Percentiles rank a stretch among this genome's conserved stretches.
phyloP scores from a whole-genome alignment of 2,329 filamentous ascomycete genomes.

The Ophiostoma fasciatum region DNA sequence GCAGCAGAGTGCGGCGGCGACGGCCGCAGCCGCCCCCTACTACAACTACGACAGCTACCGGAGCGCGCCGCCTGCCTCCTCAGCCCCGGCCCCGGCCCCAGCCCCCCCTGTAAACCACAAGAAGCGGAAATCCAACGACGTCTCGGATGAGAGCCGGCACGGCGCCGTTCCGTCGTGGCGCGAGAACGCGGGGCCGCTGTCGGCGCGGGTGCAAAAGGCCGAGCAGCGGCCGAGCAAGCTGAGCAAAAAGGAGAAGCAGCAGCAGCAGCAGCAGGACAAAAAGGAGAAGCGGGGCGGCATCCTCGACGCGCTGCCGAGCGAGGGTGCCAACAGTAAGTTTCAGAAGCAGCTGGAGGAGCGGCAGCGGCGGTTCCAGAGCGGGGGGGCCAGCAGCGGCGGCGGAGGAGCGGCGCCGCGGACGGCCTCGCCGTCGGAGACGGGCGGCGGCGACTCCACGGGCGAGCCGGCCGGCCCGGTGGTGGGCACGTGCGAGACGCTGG shows the following conservation, averaged over 20 bases:
- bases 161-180: constrained; percentile 55
- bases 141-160: constrained; percentile 28
- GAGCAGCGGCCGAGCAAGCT: constrained; percentile 10
- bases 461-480: constrained; percentile 59
- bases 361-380: constrained; percentile 75
- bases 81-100: constrained; percentile 9
- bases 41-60: neutral
- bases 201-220: constrained; percentile 53
- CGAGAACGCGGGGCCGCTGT: constrained; percentile 44
- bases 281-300: constrained; percentile 1
- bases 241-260: constrained; percentile 9
- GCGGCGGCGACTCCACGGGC: constrained; percentile 2
- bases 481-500: constrained; percentile 67
- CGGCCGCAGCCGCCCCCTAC: neutral
- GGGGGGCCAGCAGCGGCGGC: constrained; percentile 35
- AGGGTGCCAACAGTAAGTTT: constrained; percentile 61
- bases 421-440: constrained; percentile 19
- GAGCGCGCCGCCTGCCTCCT: neutral
- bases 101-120: constrained; percentile 28
- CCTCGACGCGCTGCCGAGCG: constrained; percentile 24
- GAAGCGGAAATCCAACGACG: constrained; percentile 72
- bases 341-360: constrained; percentile 77
- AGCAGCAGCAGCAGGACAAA: constrained; percentile 1
- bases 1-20: constrained; percentile 6
- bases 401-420: neutral